Percentiles rank a stretch among this genome's conserved stretches.
phyloP scores from a whole-genome alignment of 1,284 basidiomycete species.

The Mycosarcoma mackinlayi region DNA sequence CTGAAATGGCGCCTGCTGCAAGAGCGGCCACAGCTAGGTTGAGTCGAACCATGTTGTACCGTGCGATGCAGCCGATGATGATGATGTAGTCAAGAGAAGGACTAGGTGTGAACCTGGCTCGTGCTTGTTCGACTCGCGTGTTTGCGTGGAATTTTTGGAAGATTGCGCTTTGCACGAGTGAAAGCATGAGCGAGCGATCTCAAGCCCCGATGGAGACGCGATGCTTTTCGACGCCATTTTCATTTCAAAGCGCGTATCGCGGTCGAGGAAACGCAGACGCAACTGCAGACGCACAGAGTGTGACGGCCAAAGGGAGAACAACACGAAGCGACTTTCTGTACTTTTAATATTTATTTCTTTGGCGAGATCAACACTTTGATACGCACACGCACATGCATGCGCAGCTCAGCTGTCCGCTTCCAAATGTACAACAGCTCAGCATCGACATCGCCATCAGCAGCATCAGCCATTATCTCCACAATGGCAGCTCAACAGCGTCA shows the following conservation, averaged over 20 bases:
- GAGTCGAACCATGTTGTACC: slow-evolving; percentile 34
- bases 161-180: too few species aligned
- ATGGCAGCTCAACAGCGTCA: slow-evolving; percentile 3
- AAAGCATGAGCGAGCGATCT: too few species aligned
- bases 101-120: slow-evolving; percentile 9
- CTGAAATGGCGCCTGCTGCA: slow-evolving; percentile 23
- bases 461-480: background rate
- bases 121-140: too few species aligned
- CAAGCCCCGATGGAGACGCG: too few species aligned
- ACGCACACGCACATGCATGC: background rate
- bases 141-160: too few species aligned
- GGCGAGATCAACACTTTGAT: slow-evolving; percentile 24
- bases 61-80: background rate
- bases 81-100: slow-evolving; percentile 1
- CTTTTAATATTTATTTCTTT: too few species aligned
- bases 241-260: too few species aligned
- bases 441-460: slow-evolving; percentile 7
- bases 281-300: too few species aligned
- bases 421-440: slow-evolving; percentile 13
- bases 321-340: too few species aligned
- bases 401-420: background rate
- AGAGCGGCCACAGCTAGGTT: slow-evolving; percentile 28
- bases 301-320: too few species aligned
- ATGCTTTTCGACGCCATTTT: too few species aligned
- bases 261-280: too few species aligned